Conservation (phyloP, 495 filamentous ascomycete genomes). For the Staphylotrichum tortipilum region DNA sequence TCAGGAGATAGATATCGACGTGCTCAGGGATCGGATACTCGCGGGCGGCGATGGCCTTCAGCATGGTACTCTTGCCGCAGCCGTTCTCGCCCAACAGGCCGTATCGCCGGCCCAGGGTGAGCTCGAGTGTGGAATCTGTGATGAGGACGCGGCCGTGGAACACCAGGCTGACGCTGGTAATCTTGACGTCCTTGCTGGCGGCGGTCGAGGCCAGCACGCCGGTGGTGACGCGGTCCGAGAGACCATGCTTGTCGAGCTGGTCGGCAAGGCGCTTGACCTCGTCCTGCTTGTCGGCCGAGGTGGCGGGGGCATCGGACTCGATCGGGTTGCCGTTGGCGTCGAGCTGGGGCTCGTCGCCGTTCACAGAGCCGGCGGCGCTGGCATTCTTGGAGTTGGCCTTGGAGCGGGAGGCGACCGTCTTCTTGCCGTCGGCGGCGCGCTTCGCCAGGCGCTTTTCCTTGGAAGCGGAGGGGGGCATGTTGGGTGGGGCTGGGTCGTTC, state of each 20-base stretch:
- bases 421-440: conserved; percentile 72
- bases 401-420: conserved; percentile 56
- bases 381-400: conserved; percentile 60
- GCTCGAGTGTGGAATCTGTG: conserved; percentile 83
- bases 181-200: conserved; percentile 87
- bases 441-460: conserved; percentile 97
- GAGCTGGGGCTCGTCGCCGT: conserved; percentile 55
- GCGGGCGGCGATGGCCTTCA: conserved; percentile 88
- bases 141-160: conserved; percentile 98
- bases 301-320: conserved; percentile 58
- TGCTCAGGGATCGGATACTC: conserved; percentile 96
- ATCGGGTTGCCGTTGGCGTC: conserved; percentile 53
- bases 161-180: conserved; percentile 83
- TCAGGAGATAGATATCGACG: conserved; percentile 96
- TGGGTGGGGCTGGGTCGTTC: conserved; percentile 2
- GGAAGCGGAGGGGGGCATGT: conserved; percentile 88
- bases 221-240: conserved; percentile 96
- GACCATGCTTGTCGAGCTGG: conserved; percentile 91
- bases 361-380: conserved; percentile 56
- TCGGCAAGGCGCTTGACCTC: conserved; percentile 62
- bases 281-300: conserved; percentile 61
- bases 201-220: conserved; percentile 84
- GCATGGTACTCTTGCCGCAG: conserved; percentile 92
- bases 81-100: conserved; percentile 97
- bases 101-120: conserved; percentile 88